Evolutionary conservation across 2,329 filamentous ascomycete species (phyloP), one percentile per base, ranked within the genome.

Genomic region (Microcera coccophila): DNA sequence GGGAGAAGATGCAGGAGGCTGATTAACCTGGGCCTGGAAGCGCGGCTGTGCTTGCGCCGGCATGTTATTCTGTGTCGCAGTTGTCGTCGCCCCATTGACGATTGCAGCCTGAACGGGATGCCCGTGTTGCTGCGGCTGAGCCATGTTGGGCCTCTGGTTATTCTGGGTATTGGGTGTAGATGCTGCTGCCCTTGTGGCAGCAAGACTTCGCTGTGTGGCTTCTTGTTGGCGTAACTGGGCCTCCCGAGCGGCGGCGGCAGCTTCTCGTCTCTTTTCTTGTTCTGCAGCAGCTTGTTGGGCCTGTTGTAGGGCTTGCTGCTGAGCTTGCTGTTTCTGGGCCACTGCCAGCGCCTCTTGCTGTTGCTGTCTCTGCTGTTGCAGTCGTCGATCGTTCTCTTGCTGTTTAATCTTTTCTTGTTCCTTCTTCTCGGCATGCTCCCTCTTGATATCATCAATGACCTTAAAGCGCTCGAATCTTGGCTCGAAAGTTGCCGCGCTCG

Each of bases 381-480:
- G 62, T 48, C 75, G 74, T 39, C 74, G 73, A 50, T 79, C 76
- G 36, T 77, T 75, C 48, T 82, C 79, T 15, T 74, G 73, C 45
- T 84, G 78, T 51, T 82, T 79, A 41, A 81, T 72, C 64, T 89
- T 89, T 57, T 93, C 87, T 44, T 84, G 80, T 47, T 85, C 84
- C 52, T 82, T 83, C 59, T 82, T 85, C 62, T 94, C 87, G 19
- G 83, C 82, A 47, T 89, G 84, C 33, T 87, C 81, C 42, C 79
- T 73, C 60, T 84, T 87, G 55, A 96, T 95, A 44, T 87, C 86
- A 44, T 89, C 88, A 33, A 98, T 79, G 2, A 88, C 81, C 70
- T 96, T 96, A 67, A 96, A 97, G 28, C 87, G 82, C 54, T 93
- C 90, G 62, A 97, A 96, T 20, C 85, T 80, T 26, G 85, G 83